These are phyloP conservation scores for Yamadazyma songkhlaensis DNA, from an alignment of 1,139 yeast species.

Conservation along the genomic window DNA sequence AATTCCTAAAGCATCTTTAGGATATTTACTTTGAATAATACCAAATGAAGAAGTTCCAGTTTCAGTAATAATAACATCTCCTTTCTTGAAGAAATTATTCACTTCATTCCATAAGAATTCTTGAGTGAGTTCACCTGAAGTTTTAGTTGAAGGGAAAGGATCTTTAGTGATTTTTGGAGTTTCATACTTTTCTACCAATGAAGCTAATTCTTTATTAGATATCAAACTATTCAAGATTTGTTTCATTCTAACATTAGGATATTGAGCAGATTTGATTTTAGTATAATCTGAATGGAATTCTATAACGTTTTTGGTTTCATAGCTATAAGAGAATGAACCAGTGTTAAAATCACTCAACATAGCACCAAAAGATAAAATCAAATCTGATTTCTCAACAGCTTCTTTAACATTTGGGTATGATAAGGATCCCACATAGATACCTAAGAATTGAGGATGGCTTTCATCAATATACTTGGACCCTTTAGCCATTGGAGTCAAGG, in stretches of 20 bases:
- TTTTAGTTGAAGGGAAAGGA: slow-evolving; percentile 14
- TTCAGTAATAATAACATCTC: slow-evolving; percentile 36
- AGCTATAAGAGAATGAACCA: slow-evolving; percentile 38
- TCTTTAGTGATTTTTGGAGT: slow-evolving; percentile 18
- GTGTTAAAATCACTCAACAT: slow-evolving; percentile 40
- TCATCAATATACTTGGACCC: slow-evolving; percentile 28
- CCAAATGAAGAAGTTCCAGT: slow-evolving; percentile 45
- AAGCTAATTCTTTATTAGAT: slow-evolving; percentile 14
- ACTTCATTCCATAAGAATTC: slow-evolving; percentile 36
- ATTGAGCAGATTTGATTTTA: slow-evolving; percentile 32
- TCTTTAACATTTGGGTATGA: slow-evolving; percentile 31
- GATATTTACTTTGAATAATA: slow-evolving; percentile 35
- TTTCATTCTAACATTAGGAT: slow-evolving; percentile 37
- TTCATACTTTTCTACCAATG: slow-evolving; percentile 14
- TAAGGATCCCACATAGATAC: slow-evolving; percentile 32
- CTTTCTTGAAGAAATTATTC: slow-evolving; percentile 31
- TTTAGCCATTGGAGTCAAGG: slow-evolving; percentile 35
- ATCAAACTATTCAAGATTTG: slow-evolving; percentile 23
- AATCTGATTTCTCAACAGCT: slow-evolving; percentile 29
- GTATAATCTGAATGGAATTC: slow-evolving; percentile 42
- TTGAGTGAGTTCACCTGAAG: slow-evolving; percentile 22
- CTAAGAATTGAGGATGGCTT: slow-evolving; percentile 25
- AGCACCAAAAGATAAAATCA: slow-evolving; percentile 34
- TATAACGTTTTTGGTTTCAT: slow-evolving; percentile 33
- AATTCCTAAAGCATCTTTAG: slow-evolving; percentile 34